Conservation (phyloP, 2,329 filamentous ascomycete genomes). For the Xylaria sp. region DNA sequence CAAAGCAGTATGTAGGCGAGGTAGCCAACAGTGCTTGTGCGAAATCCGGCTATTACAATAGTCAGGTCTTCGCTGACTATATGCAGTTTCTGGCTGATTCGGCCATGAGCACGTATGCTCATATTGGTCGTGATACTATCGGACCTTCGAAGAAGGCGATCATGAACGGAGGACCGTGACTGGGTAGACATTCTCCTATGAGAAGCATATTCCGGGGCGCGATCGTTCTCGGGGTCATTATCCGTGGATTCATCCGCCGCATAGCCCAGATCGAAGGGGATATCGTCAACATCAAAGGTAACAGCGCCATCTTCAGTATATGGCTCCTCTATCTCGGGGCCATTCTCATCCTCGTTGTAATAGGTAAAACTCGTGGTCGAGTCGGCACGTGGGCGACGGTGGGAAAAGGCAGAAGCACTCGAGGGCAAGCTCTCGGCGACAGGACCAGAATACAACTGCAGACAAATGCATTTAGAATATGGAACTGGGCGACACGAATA, state of each 20-base stretch:
- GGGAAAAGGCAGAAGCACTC: conserved; percentile 84
- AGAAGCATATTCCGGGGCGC: conserved; percentile 43
- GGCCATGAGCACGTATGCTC: conserved; percentile 57
- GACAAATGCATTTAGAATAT: conserved; percentile 20
- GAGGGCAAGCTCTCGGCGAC: conserved; percentile 95
- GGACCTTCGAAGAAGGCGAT: conserved; percentile 60
- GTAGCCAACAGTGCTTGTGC: conserved; percentile 66
- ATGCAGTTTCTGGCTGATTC: conserved; percentile 83
- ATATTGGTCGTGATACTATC: conserved; percentile 65
- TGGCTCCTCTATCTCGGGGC: conserved; percentile 35
- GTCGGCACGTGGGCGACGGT: conserved; percentile 73
- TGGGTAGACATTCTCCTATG: conserved; percentile 59
- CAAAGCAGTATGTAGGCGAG: conserved; percentile 66
- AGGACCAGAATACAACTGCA: conserved; percentile 76
- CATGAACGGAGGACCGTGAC: conserved; percentile 52
- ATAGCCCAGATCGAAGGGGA: conserved; percentile 30
- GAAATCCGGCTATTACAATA: conserved; percentile 87
- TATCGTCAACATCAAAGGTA: conserved; percentile 30
- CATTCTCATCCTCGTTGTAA: conserved; percentile 63
- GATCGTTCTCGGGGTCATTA: conserved; percentile 39
- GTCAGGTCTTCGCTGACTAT: conserved; percentile 91
- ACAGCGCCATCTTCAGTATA: conserved; percentile 36
- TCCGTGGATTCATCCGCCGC: conserved; percentile 36
- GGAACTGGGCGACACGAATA: conserved; percentile 1
- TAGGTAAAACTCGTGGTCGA: conserved; percentile 87